These are phyloP conservation scores for Cladophialophora yegresii DNA, from an alignment of 2,329 filamentous ascomycete genomes.

Conservation along the genomic window DNA sequence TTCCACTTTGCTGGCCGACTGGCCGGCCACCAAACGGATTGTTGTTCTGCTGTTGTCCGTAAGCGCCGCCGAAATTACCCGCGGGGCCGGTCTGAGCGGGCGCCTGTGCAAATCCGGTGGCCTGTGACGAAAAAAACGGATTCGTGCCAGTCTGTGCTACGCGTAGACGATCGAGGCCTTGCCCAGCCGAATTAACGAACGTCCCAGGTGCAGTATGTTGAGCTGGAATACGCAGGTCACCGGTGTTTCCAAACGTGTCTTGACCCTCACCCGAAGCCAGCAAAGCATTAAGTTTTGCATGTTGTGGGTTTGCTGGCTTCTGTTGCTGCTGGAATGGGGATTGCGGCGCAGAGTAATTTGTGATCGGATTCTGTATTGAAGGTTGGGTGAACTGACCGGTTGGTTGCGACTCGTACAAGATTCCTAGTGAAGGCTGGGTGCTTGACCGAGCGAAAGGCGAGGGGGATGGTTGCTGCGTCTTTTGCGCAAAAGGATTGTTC, in stretches of 20 bases:
- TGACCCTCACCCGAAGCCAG: constrained; percentile 86
- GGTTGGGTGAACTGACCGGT: constrained; percentile 58
- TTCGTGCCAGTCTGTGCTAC: constrained; percentile 73
- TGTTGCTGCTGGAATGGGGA: constrained; percentile 49
- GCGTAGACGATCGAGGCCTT: constrained; percentile 72
- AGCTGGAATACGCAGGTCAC: constrained; percentile 88
- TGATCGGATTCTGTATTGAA: constrained; percentile 57
- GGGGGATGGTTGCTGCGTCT: constrained; percentile 29
- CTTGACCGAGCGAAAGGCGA: constrained; percentile 63
- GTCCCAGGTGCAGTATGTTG: constrained; percentile 96
- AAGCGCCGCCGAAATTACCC: constrained; percentile 47
- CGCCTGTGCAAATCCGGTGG: constrained; percentile 60
- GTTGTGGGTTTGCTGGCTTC: constrained; percentile 55
- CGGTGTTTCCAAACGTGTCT: constrained; percentile 97
- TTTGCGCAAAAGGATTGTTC: constrained; percentile 87
- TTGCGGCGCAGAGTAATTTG: constrained; percentile 52
- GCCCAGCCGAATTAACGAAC: constrained; percentile 92
- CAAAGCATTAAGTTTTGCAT: constrained; percentile 79
- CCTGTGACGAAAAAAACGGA: constrained; percentile 83
- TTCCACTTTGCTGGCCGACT: constrained; percentile 54
- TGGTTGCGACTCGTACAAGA: constrained; percentile 81
- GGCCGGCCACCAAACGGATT: constrained; percentile 60
- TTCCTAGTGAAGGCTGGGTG: constrained; percentile 69
- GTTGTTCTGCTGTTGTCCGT: constrained; percentile 49
- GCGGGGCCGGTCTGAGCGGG: constrained; percentile 57